Evolutionary conservation across 805 yeast genomes (phyloP).

Genomic region (Saturnispora sekii): DNA sequence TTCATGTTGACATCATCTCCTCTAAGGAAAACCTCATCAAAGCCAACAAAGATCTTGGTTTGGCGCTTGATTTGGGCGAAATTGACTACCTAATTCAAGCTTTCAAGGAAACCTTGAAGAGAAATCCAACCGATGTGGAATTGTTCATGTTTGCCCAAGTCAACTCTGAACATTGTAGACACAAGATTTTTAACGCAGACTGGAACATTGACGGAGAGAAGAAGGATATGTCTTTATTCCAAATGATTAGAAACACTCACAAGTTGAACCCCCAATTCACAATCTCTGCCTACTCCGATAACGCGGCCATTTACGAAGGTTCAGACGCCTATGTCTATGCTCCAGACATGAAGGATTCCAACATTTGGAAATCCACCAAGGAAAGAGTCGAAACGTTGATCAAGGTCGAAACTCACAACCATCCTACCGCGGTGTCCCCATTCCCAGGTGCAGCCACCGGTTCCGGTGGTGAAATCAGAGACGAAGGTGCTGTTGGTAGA

Average conservation of each 20-base stretch:
- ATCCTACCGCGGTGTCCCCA: conserved; percentile 98
- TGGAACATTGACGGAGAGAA: conserved; percentile 88
- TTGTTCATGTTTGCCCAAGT: conserved; percentile 99
- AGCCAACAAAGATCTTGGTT: conserved; percentile 78
- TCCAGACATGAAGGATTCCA: conserved; percentile 57
- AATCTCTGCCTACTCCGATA: conserved; percentile 90
- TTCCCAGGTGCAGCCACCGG: conserved; percentile 99
- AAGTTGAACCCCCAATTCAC: conserved; percentile 70
- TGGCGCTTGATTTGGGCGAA: conserved; percentile 93
- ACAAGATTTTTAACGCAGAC: conserved; percentile 95
- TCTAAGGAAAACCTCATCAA: conserved; percentile 48
- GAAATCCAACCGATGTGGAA: conserved; percentile 97
- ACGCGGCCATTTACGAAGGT: conserved; percentile 93
- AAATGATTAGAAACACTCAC: conserved; percentile 95
- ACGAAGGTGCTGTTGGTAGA: conserved; percentile 98
- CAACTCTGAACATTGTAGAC: conserved; percentile 98
- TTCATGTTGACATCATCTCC: conserved; percentile 55
- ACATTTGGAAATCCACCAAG: conserved; percentile 61
- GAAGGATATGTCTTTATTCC: conserved; percentile 69
- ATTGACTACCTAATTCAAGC: conserved; percentile 79
- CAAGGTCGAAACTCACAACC: conserved; percentile 98
- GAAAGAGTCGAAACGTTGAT: conserved; percentile 84
- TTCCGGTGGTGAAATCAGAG: conserved; percentile 99
- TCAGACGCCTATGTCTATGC: conserved; percentile 66
- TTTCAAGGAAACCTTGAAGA: conserved; percentile 60